Evolutionary conservation across 441 rosid genomes (phyloP), one percentile per base, ranked within the genome.

Genomic region (Lagerstroemia fauriei): DNA sequence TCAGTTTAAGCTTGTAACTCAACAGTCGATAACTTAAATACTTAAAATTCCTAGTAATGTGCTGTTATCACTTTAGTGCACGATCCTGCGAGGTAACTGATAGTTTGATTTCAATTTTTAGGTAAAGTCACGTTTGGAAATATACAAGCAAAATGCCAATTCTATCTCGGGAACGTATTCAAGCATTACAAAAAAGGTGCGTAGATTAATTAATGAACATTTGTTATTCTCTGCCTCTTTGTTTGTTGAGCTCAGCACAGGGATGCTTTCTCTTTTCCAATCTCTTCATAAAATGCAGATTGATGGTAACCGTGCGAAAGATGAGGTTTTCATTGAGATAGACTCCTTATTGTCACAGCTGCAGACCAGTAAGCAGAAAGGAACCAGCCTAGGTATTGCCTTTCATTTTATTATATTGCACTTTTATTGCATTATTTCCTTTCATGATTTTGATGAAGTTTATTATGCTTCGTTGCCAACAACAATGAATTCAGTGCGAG

Each of bases 91-190:
- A 1, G 38, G 13, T 76, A 76, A 65, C 53, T 29, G 31, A 12
- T 44, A 8, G 69, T 46, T 83, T 27, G 59, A 72, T 29, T 61
- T 81, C 83, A 56, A 73, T 38, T 84, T 41, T 75, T 50, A 93
- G 99, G 98, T 90, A n/a, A 96, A 91, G 87, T 86, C 95, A 53
- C 93, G 97, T 9, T 81, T 96, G 81, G 89, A 94, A 84, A 91
- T 92, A 89, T 94, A 93, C 91, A 93, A 92, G 86, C 86, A 91
- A 86, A 92, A 96, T 83, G 95, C 90, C 18, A 90, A 92, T 85
- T 90, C 97, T 29, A 89, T 92, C 83, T 80, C 84, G 66, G 90
- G 94, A 8, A 89, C 92, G 44, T 92, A 93, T 87, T 84, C 90
- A 7, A 87, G 90, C 84, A 88, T 93, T 78, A 90, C 88, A 85